Evolutionary conservation across 2,329 filamentous ascomycete species (phyloP).

Genomic region (Venturia carpophila): DNA sequence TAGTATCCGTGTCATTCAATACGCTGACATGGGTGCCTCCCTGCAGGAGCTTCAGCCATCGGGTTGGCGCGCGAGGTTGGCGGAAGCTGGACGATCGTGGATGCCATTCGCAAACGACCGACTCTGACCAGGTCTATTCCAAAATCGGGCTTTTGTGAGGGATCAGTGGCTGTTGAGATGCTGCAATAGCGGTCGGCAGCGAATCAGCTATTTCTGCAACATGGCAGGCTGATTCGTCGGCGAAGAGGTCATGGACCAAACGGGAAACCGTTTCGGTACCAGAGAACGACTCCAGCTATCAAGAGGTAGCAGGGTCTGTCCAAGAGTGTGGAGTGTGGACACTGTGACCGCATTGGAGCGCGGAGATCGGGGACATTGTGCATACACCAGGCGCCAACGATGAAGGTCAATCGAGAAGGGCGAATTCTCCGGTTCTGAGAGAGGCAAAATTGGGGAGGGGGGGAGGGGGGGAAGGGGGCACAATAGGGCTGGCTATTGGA

Average conservation of each 20-base stretch:
- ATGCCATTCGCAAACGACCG: slow-evolving; percentile 5
- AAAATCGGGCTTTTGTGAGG: not conserved
- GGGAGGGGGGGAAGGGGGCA: not conserved
- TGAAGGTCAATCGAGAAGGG: not conserved
- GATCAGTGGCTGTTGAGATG: not conserved
- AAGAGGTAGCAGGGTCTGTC: not conserved
- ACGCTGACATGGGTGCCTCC: slow-evolving; percentile 3
- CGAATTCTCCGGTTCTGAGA: not conserved
- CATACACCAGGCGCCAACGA: not conserved
- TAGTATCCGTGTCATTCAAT: not conserved
- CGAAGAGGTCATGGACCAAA: not conserved
- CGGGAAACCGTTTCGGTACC: not conserved
- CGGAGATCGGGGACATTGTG: slow-evolving; percentile 9
- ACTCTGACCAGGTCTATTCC: slow-evolving; percentile 10
- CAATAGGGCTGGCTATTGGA: not conserved
- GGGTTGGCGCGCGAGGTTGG: slow-evolving; percentile 12
- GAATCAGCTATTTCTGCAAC: not conserved
- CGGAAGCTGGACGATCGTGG: slow-evolving; percentile 8
- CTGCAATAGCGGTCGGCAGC: not conserved
- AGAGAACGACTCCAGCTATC: not conserved
- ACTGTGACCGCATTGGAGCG: not conserved
- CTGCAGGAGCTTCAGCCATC: slow-evolving; percentile 10
- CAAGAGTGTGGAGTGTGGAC: not conserved
- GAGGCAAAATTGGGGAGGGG: not conserved
- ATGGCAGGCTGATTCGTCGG: not conserved